Percentiles rank a stretch among this genome's conserved stretches.
These are phyloP conservation scores for Calonectria pseudoturangicola DNA, from an alignment of 2,329 filamentous ascomycete genomes.

Conservation along the genomic window DNA sequence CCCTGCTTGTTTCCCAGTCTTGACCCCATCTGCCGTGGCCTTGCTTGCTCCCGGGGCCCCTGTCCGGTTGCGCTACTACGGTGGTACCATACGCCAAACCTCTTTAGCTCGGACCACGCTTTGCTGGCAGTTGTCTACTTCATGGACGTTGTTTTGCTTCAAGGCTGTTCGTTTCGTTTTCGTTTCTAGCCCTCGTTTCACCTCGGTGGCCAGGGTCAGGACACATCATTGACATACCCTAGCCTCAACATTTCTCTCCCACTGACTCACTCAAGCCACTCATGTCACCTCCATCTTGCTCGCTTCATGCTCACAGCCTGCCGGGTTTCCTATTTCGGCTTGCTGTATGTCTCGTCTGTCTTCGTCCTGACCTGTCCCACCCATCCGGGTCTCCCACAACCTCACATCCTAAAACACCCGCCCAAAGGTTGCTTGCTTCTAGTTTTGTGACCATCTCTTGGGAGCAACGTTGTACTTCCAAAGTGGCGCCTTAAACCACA, in stretches of 20 bases:
- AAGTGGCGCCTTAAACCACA: background rate
- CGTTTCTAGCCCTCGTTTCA: slow-evolving; percentile 40
- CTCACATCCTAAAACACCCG: slow-evolving; percentile 26
- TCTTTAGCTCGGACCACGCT: slow-evolving; percentile 19
- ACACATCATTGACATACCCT: slow-evolving; percentile 25
- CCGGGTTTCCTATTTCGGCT: slow-evolving; percentile 15
- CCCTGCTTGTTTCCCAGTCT: slow-evolving; percentile 11
- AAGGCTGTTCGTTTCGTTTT: slow-evolving; percentile 34
- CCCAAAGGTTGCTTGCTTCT: slow-evolving; percentile 10
- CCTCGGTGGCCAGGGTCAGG: slow-evolving; percentile 23
- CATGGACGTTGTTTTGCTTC: slow-evolving; percentile 18
- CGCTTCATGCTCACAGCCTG: slow-evolving; percentile 29
- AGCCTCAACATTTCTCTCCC: slow-evolving; percentile 18
- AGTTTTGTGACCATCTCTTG: background rate
- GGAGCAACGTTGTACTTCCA: slow-evolving; percentile 11
- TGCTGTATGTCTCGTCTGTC: slow-evolving; percentile 31
- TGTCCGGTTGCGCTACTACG: slow-evolving; percentile 1
- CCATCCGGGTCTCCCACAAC: slow-evolving; percentile 20
- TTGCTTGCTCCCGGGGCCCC: slow-evolving; percentile 8
- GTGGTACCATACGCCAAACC: slow-evolving; percentile 17
- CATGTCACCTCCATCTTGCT: slow-evolving; percentile 23
- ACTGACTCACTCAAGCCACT: slow-evolving; percentile 38
- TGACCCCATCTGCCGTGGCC: slow-evolving; percentile 26
- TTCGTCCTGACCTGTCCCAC: slow-evolving; percentile 11
- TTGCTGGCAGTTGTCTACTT: slow-evolving; percentile 17